Conservation (phyloP, 1,284 basidiomycete genomes). For the Trametes sp. region DNA sequence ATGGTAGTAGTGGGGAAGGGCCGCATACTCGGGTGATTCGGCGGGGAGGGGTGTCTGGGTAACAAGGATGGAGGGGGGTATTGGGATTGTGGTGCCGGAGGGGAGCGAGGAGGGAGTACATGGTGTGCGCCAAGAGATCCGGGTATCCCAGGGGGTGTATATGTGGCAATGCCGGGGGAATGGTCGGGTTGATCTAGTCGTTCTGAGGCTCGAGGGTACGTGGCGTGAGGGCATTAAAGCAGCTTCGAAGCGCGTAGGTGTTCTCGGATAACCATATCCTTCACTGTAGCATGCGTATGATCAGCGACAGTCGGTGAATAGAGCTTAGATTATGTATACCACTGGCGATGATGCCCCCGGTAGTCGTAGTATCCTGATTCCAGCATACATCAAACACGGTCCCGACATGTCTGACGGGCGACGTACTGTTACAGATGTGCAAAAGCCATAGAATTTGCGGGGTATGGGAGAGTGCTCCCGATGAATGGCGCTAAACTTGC, state of each 20-base stretch:
- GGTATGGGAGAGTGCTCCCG: slow-evolving; percentile 78
- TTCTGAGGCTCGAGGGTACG: background rate
- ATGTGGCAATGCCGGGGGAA: background rate
- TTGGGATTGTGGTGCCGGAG: background rate
- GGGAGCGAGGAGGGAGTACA: slow-evolving; percentile 6
- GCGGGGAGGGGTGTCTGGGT: slow-evolving; percentile 13
- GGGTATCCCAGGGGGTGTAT: background rate
- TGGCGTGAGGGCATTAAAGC: background rate
- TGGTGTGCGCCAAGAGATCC: background rate
- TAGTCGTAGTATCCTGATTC: slow-evolving; percentile 71
- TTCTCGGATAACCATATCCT: slow-evolving; percentile 75
- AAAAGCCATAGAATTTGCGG: slow-evolving; percentile 81
- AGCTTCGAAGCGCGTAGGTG: slow-evolving; percentile 53
- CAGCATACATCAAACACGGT: background rate
- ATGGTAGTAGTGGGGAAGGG: background rate
- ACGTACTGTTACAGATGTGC: slow-evolving; percentile 77
- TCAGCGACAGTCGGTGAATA: background rate
- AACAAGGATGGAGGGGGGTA: slow-evolving; percentile 8
- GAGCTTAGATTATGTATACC: slow-evolving; percentile 52
- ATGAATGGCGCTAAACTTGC: slow-evolving; percentile 81
- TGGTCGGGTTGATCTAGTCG: background rate
- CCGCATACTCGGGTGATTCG: background rate
- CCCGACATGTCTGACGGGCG: background rate
- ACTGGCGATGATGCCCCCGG: slow-evolving; percentile 78
- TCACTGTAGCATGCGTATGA: slow-evolving; percentile 48